Evolutionary conservation across 495 filamentous ascomycete species (phyloP).

Genomic region (Trichoderma gamsii): DNA sequence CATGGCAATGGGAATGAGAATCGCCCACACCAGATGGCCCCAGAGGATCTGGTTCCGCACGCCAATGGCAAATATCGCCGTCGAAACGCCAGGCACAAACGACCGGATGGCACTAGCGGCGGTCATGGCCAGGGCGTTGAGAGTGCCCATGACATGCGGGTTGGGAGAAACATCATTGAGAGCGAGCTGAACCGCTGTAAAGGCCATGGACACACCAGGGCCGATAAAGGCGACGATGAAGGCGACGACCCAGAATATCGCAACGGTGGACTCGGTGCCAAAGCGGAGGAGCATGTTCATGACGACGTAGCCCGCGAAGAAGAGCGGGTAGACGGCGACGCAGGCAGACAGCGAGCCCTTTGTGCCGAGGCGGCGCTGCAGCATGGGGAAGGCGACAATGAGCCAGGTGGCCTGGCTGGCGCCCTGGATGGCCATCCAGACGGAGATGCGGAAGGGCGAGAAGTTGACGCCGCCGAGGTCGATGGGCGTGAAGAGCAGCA

Average conservation of each 20-base stretch:
- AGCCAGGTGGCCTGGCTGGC: constrained; percentile 59
- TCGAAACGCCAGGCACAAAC: constrained; percentile 54
- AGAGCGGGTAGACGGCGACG: constrained; percentile 50
- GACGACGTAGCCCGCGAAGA: constrained; percentile 46
- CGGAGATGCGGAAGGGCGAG: constrained; percentile 49
- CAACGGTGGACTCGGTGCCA: constrained; percentile 24
- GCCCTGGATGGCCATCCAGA: constrained; percentile 53
- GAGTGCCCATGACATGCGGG: constrained; percentile 50
- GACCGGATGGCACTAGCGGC: constrained; percentile 46
- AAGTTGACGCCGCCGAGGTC: constrained; percentile 57
- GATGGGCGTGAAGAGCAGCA: constrained; percentile 56
- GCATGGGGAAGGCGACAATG: constrained; percentile 53
- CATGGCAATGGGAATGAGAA: constrained; percentile 44
- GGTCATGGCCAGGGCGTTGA: constrained; percentile 60
- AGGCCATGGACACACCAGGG: constrained; percentile 60
- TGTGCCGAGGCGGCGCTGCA: constrained; percentile 54
- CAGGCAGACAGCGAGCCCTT: constrained; percentile 53
- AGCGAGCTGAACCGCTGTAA: constrained; percentile 60
- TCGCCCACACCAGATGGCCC: constrained; percentile 62
- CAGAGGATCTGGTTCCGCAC: constrained; percentile 47
- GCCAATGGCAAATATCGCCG: constrained; percentile 57
- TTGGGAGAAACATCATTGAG: constrained; percentile 63
- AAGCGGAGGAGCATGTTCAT: constrained; percentile 47
- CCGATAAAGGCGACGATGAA: constrained; percentile 39
- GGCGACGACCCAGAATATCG: constrained; percentile 51